Conservation (phyloP, 192 early-diverging fungal species). For the Gigaspora rosea region DNA sequence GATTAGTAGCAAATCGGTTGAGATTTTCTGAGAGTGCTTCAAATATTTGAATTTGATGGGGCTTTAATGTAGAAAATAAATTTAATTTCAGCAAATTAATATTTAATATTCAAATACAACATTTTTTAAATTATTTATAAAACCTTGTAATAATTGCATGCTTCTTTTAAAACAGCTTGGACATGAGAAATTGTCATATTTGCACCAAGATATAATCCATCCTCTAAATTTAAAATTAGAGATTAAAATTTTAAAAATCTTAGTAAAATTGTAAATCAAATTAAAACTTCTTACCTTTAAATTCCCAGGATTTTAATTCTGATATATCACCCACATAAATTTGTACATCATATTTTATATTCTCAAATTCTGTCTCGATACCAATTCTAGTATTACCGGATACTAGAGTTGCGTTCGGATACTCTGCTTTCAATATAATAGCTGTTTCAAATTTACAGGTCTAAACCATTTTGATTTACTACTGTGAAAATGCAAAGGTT, state of each 20-base stretch:
- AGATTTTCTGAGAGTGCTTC: constrained; percentile 72
- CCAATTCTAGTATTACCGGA: no score
- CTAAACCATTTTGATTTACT: constrained; percentile 61
- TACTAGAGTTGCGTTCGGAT: no score
- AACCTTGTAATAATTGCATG: constrained; percentile 37
- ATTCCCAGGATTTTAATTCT: constrained; percentile 61
- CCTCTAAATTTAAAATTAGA: not conserved
- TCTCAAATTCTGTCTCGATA: constrained; percentile 34
- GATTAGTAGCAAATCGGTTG: constrained; percentile 77
- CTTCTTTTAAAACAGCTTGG: constrained; percentile 48
- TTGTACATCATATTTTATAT: constrained; percentile 61
- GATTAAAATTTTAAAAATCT: not conserved
- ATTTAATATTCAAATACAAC: no score
- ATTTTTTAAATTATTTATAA: no score
- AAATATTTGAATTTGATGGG: not conserved
- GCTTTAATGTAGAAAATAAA: not conserved
- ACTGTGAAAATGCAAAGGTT: constrained; percentile 53
- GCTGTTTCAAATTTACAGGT: constrained; percentile 59
- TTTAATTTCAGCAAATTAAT: not conserved
- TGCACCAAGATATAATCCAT: constrained; percentile 60
- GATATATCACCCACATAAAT: constrained; percentile 68
- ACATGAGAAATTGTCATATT: constrained; percentile 66
- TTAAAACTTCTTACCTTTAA: constrained; percentile 14
- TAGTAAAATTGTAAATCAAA: no score
- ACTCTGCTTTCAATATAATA: no score